Conservation (phyloP, 108 stramenopile genomes). For the Nannochloropsis oceanica region DNA sequence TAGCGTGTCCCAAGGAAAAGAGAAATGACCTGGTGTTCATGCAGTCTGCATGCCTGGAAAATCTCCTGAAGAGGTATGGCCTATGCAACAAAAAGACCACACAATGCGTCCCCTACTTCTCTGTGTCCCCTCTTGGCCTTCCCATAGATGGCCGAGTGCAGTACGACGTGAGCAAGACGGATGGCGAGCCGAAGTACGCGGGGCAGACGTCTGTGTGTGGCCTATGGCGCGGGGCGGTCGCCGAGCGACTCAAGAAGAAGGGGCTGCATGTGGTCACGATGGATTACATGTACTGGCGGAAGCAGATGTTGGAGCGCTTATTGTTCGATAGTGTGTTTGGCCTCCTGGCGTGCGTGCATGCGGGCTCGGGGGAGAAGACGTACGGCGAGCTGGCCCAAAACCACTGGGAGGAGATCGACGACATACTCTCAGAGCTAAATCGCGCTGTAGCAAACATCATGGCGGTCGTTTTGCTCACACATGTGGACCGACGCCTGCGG, state of each 20-base stretch:
- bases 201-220: slow-evolving; percentile 18
- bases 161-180: neutral
- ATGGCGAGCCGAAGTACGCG: slow-evolving; percentile 15
- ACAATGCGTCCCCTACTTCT: neutral
- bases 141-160: neutral
- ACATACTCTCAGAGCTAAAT: neutral
- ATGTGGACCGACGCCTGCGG: neutral
- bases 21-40: slow-evolving; percentile 17
- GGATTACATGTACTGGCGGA: slow-evolving; percentile 16
- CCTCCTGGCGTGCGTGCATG: slow-evolving; percentile 11
- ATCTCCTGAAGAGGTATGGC: slow-evolving; percentile 11
- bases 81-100: neutral
- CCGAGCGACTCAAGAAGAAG: neutral
- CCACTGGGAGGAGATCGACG: neutral
- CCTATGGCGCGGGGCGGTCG: slow-evolving; percentile 17
- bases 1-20: slow-evolving; percentile 13
- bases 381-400: neutral
- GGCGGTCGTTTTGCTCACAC: neutral
- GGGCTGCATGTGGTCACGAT: neutral
- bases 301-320: slow-evolving; percentile 20
- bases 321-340: slow-evolving; percentile 11
- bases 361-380: neutral
- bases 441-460: neutral
- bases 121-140: neutral
- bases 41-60: slow-evolving; percentile 13